phyloP scores from a whole-genome alignment of 768 basidiomycete genomes.

The Trametes cubensis region DNA sequence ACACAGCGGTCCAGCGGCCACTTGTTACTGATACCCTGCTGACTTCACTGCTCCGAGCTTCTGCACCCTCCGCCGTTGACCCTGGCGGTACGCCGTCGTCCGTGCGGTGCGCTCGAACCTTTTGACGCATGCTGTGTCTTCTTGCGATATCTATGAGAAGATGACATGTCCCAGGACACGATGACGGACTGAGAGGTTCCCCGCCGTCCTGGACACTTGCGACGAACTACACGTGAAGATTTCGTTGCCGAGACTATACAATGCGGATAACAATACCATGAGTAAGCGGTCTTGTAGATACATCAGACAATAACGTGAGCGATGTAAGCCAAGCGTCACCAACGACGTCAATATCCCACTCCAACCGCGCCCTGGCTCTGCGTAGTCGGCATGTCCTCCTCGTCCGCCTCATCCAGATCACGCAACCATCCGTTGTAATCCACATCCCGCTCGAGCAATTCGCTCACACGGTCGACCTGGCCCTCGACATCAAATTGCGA shows the following conservation, averaged over 20 bases:
- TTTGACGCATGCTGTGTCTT: constrained; percentile 5
- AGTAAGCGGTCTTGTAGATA: no score
- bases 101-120: neutral
- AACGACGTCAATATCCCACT: constrained; percentile 1
- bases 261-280: no score
- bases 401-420: constrained; percentile 41
- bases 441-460: constrained; percentile 59
- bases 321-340: neutral
- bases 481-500: constrained; percentile 63
- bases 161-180: neutral
- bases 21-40: neutral
- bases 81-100: neutral
- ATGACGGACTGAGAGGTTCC: no score
- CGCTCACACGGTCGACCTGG: constrained; percentile 55
- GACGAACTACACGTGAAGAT: no score
- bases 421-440: constrained; percentile 58
- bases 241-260: no score
- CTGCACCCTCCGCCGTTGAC: neutral
- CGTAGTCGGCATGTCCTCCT: constrained; percentile 17
- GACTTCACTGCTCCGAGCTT: neutral
- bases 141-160: neutral
- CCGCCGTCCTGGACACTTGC: no score
- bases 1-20: neutral
- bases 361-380: constrained; percentile 19
- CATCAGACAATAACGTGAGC: neutral